phyloP scores from a whole-genome alignment of 139 green algal species.

The Coccomyxa sp. region DNA sequence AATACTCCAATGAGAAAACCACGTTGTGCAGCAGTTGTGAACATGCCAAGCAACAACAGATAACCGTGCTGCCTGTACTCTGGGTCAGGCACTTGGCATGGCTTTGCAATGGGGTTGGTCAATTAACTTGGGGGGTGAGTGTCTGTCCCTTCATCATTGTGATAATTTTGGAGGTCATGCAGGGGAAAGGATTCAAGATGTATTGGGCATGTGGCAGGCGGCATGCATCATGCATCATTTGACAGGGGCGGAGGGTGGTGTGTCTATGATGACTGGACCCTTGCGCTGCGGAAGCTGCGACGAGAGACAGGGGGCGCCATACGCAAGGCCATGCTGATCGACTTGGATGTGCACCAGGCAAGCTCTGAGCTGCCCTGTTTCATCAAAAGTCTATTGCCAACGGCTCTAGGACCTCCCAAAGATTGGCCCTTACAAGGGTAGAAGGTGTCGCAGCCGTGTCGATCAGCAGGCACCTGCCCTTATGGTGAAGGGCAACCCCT shows the following conservation, averaged over 20 bases:
- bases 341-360: conserved; percentile 76
- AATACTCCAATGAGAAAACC: background rate
- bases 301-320: conserved; percentile 18
- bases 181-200: too few relatives aligned
- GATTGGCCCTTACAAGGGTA: too few relatives aligned
- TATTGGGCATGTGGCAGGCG: too few relatives aligned
- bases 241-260: conserved; percentile 40
- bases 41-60: background rate
- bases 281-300: conserved; percentile 49
- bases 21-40: background rate
- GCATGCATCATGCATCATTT: conserved; percentile 52
- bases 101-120: conserved; percentile 70
- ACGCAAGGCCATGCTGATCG: conserved; percentile 52
- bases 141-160: too few relatives aligned
- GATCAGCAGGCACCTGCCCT: too few relatives aligned
- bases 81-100: conserved; percentile 40
- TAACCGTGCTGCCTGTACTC: background rate
- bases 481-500: too few relatives aligned
- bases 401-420: too few relatives aligned
- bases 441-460: too few relatives aligned
- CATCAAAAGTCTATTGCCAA: too few relatives aligned
- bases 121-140: conserved; percentile 57
- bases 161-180: conserved; percentile 47
- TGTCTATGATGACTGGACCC: conserved; percentile 59
- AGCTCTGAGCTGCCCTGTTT: background rate